phyloP scores from a whole-genome alignment of 495 filamentous ascomycete species.

The Aspergillus kassunensis region DNA sequence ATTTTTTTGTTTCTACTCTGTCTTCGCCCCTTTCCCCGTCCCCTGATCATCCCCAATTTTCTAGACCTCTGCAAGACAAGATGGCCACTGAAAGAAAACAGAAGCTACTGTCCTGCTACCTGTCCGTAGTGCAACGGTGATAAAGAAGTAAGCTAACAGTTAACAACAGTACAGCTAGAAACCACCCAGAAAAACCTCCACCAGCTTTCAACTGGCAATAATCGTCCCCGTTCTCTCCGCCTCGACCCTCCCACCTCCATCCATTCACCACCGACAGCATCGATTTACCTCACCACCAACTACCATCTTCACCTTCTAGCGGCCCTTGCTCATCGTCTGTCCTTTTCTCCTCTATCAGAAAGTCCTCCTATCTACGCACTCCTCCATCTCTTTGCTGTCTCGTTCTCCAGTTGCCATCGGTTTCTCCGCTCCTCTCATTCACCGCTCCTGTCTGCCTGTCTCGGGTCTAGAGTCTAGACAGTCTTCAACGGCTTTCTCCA shows the following conservation, averaged over 20 bases:
- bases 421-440: conserved; percentile 11
- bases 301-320: conserved; percentile 15
- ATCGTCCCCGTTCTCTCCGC: conserved; percentile 11
- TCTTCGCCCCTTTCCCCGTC: not conserved
- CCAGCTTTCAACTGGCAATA: conserved; percentile 14
- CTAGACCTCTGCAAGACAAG: conserved; percentile 7
- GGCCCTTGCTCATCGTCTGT: conserved; percentile 11
- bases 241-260: conserved; percentile 21
- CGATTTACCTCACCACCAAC: conserved; percentile 16
- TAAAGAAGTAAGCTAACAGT: conserved; percentile 9
- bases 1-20: not conserved
- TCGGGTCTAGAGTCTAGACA: conserved; percentile 11
- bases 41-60: conserved; percentile 10
- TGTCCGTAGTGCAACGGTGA: conserved; percentile 1
- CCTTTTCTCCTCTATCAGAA: conserved; percentile 15
- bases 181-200: not conserved
- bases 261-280: conserved; percentile 15
- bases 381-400: conserved; percentile 6
- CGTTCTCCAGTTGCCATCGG: not conserved
- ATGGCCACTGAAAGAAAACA: conserved; percentile 11
- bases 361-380: conserved; percentile 16
- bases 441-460: conserved; percentile 13
- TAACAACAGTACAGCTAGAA: not conserved
- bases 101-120: too few species aligned
- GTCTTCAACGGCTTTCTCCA: conserved; percentile 4